Evolutionary conservation across 352 stramenopile species (phyloP), one percentile per base, ranked within the genome.

Genomic region (Blastocystis sp.): DNA sequence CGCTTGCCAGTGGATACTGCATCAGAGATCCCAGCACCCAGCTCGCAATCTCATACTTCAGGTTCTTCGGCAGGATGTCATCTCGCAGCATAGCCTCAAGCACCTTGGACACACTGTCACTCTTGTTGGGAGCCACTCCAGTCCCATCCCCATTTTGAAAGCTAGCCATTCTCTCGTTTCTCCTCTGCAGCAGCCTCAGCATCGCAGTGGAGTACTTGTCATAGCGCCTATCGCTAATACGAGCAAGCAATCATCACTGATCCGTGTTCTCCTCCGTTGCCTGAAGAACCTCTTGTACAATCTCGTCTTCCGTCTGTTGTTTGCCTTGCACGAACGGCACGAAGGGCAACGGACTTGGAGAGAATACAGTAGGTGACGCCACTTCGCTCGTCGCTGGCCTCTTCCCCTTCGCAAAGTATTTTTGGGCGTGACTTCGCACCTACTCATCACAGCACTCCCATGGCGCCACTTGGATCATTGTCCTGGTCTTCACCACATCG

Each of bases 361-460:
- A 34, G 28, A 34, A 34, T 34, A 34, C 28, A 34, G 28, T 34
- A 34, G 28, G 28, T 34, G 28, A 34, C 28, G 28, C 28, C 28
- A 34, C 28, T 34, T 34, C 28, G 28, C 28, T 34, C 28, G 28
- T 34, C 28, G 5, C 14, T 56, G 48, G 5, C 48, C 48, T 7
- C 48, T 56, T 56, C 14, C 5, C 48, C 14, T 56, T 56, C 14
- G 48, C 43, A 81, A 66, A 66, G 41, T 67, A 81, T n/a, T 81
- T 81, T 23, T 81, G 71, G 7, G 71, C 71, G 43, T 81, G 71
- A 67, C 71, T 81, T 9, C 71, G 71, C 3, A 81, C 71, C 71
- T 81, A 56, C 7, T 67, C 21, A 34, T 61, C 11, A 64, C 34
- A 40, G 14, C 21, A 17, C 19, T 3, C 2, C 48, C 11, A 64